phyloP scores from a whole-genome alignment of 2,329 filamentous ascomycete genomes.

The Cytospora piceae region DNA sequence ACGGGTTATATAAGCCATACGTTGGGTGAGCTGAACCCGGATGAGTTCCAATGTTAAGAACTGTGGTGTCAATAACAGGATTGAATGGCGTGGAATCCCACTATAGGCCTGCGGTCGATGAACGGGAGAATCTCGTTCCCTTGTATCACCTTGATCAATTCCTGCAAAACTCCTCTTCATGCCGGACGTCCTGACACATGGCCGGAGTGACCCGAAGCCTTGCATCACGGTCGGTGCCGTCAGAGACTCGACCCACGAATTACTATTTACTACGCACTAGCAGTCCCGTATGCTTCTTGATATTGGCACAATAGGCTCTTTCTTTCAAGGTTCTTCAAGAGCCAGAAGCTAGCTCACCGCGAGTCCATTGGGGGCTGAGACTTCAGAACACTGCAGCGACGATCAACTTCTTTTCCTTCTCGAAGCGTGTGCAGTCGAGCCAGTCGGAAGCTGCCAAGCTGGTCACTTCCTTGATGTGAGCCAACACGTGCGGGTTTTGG shows the following conservation, averaged over 20 bases:
- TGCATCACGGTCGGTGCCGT: neutral
- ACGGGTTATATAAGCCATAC: neutral
- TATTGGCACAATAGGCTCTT: neutral
- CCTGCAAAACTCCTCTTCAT: constrained; percentile 5
- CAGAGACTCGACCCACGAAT: neutral
- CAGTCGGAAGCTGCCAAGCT: constrained; percentile 8
- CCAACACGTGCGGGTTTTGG: neutral
- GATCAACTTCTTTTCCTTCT: neutral
- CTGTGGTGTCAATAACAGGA: too few species aligned
- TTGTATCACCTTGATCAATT: too few species aligned
- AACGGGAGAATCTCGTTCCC: neutral
- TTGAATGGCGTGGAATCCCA: too few species aligned
- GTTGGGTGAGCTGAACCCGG: neutral
- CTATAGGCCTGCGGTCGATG: too few species aligned
- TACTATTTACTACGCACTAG: neutral
- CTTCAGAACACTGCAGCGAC: neutral
- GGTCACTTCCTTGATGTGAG: neutral
- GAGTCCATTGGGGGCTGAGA: neutral
- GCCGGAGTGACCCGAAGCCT: neutral
- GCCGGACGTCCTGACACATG: neutral
- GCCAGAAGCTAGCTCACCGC: constrained; percentile 1
- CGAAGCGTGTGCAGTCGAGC: neutral
- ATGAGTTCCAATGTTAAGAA: too few species aligned
- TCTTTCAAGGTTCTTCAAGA: neutral
- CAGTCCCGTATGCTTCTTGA: neutral